phyloP scores from a whole-genome alignment of 2,329 filamentous ascomycete genomes.

The Leptographium galeiforme region DNA sequence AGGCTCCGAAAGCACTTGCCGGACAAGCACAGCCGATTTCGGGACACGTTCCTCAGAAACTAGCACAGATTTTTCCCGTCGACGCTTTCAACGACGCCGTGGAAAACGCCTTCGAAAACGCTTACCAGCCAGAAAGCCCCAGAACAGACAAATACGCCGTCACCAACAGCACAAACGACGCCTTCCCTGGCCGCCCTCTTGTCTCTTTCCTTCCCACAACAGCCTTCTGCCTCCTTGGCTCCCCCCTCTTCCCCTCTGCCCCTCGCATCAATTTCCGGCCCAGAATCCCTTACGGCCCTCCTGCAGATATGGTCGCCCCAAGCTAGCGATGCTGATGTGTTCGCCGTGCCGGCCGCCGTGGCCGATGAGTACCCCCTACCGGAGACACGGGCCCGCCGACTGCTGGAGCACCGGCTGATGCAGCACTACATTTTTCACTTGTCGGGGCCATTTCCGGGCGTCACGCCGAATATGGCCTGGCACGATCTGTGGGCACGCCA shows the following conservation, averaged over 20 bases:
- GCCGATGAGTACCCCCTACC: conserved; percentile 8
- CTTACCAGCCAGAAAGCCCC: too few species aligned
- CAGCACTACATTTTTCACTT: conserved; percentile 14
- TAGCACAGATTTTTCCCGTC: too few species aligned
- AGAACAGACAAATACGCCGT: too few species aligned
- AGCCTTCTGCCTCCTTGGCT: neutral
- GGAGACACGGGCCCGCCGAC: conserved; percentile 13
- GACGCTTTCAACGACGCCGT: too few species aligned
- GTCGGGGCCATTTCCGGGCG: conserved; percentile 7
- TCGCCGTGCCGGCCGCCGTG: neutral
- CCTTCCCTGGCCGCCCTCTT: neutral
- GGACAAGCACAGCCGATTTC: too few species aligned
- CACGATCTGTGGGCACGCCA: conserved; percentile 10
- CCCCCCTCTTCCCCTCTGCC: too few species aligned
- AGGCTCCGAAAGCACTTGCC: too few species aligned
- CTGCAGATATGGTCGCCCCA: conserved; percentile 5
- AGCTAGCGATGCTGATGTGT: neutral
- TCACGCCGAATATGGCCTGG: conserved; percentile 11
- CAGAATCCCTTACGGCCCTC: conserved; percentile 2
- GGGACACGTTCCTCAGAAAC: too few species aligned
- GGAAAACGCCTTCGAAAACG: too few species aligned
- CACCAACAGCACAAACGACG: too few species aligned
- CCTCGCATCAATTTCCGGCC: neutral
- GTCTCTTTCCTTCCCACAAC: neutral
- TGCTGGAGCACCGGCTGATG: conserved; percentile 17